Evolutionary conservation across 306 rosid species (phyloP), one percentile per base, ranked within the genome.

Genomic region (Datisca glomerata): DNA sequence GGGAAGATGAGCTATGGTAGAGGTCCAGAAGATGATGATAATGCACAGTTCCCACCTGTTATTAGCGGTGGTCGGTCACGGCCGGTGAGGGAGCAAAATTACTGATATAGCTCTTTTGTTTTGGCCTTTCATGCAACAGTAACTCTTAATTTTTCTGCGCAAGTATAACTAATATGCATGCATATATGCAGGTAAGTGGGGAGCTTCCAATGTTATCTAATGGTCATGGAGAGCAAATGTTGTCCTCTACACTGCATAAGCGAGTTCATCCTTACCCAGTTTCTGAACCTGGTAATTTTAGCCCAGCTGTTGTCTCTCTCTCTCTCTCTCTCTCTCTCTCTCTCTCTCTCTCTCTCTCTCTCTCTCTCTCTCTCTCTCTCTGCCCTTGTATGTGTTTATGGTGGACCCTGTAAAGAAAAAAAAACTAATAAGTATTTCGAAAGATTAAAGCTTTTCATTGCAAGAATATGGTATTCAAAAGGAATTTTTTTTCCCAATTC

Each of bases 171-270:
- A 24, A 24, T 50, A 55, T 52, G n/a, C 45, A 32, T 63, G 41
- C 8, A 54, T 42, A 19, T 28, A 20, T 48, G 12, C 85, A 86
- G 96, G 91, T 63, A 31, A 75, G 71, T 34, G 85, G 79, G 22
- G 94, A 83, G 64, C 68, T 68, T 3, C 65, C 68, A 11, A 44
- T 63, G 65, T 63, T 71, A 47, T 61, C 85, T 15, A 49, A 60
- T 45, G 59, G 67, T 31, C 44, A 61, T 32, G 91, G 72, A 52
- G 86, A 68, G 19, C 78, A 73, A 57, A 53, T 63, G 75, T 31
- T 70, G 36, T 64, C 81, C 45, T 70, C 95, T 51, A 49, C 96
- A 1, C 43, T 85, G 69, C 93, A 85, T 43, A 85, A 85, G 59
- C 63, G 93, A 42, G 68, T 80, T 34, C 89, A 85, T 51, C 89